Conservation (phyloP, 306 rosid species). For the Astragalus glycyphyllos region DNA sequence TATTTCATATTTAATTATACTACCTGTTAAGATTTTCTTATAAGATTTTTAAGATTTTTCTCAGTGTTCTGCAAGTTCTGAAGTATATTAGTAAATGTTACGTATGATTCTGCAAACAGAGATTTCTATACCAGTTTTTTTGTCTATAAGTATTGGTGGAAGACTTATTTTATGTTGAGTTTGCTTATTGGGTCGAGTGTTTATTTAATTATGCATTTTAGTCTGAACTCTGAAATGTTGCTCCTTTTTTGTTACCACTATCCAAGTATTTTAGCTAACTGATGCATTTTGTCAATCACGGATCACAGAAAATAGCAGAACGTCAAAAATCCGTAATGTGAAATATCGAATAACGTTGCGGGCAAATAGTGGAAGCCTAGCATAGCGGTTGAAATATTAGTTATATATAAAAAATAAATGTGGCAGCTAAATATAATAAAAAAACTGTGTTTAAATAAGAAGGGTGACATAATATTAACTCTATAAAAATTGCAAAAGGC, state of each 20-base stretch:
- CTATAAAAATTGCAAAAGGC: too few species aligned
- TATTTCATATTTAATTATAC: background rate
- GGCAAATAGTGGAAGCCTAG: too few species aligned
- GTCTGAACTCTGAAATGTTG: background rate
- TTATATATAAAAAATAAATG: too few species aligned
- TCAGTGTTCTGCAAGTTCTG: constrained; percentile 21
- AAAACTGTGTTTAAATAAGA: too few species aligned
- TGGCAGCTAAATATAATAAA: too few species aligned
- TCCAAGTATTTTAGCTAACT: background rate
- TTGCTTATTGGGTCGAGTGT: background rate
- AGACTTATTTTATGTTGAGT: constrained; percentile 2
- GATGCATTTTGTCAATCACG: background rate
- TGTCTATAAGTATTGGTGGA: constrained; percentile 7
- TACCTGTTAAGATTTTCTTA: background rate
- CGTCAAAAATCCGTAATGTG: too few species aligned
- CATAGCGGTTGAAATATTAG: too few species aligned
- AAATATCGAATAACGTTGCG: too few species aligned
- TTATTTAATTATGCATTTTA: constrained; percentile 21
- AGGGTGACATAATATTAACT: too few species aligned
- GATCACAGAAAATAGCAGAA: too few species aligned
- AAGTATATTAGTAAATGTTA: background rate
- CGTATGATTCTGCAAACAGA: background rate
- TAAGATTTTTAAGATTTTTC: background rate
- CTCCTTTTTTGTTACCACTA: background rate
- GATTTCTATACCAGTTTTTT: background rate